phyloP scores from a whole-genome alignment of 352 stramenopile genomes.

The Phytopythium vexans region DNA sequence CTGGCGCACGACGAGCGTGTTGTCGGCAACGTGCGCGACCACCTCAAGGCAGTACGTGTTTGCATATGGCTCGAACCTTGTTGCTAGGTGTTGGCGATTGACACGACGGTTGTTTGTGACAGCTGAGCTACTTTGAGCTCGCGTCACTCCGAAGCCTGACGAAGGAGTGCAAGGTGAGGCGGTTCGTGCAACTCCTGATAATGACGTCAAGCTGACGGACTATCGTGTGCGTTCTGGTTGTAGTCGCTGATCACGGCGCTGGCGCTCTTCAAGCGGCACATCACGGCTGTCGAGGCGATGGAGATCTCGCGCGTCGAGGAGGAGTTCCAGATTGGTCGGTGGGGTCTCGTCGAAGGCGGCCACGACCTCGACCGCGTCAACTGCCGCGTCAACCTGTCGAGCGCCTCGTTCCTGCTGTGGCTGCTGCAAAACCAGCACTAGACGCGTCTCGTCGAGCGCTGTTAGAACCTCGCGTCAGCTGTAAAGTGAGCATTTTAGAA shows the following conservation, averaged over 20 bases:
- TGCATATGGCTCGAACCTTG: conserved; percentile 1
- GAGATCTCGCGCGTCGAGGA: conserved; percentile 82
- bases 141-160: conserved; percentile 69
- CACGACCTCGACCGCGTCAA: conserved; percentile 89
- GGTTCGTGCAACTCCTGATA: background rate
- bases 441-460: too few relatives aligned
- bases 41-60: conserved; percentile 51
- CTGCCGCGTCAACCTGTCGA: conserved; percentile 77
- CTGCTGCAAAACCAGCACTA: conserved; percentile 72
- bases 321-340: conserved; percentile 87
- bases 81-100: conserved; percentile 1
- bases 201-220: conserved; percentile 1
- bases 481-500: too few relatives aligned
- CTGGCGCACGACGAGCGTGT: conserved; percentile 62
- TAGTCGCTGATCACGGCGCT: conserved; percentile 81
- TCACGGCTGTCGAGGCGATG: conserved; percentile 84
- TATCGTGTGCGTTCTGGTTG: conserved; percentile 5
- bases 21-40: conserved; percentile 53
- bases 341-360: conserved; percentile 85
- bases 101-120: background rate
- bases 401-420: conserved; percentile 82
- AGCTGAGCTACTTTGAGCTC: conserved; percentile 77
- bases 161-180: conserved; percentile 81
- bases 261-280: conserved; percentile 81
- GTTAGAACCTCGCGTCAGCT: too few relatives aligned